Conservation (phyloP, 2,329 filamentous ascomycete species). For the Domatiomyces catenatus region DNA sequence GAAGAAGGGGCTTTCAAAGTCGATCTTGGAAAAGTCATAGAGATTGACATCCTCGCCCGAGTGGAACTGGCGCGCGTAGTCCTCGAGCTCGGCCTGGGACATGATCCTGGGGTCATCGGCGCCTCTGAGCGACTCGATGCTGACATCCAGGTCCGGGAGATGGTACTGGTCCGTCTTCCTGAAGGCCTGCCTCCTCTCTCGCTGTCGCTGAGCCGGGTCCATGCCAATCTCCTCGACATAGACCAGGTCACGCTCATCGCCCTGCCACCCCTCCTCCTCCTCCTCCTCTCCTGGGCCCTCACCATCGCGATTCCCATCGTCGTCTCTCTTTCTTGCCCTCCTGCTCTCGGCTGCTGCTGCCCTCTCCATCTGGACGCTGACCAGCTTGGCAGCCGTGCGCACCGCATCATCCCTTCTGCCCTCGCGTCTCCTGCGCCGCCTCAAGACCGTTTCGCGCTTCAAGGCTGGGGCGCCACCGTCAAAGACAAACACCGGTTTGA, state of each 20-base stretch:
- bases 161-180: constrained; percentile 91
- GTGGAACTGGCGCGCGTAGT: constrained; percentile 85
- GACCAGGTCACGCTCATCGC: constrained; percentile 48
- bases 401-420: constrained; percentile 85
- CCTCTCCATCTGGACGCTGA: constrained; percentile 89
- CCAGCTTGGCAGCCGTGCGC: constrained; percentile 73
- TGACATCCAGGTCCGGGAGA: constrained; percentile 65
- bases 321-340: constrained; percentile 28
- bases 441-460: constrained; percentile 79
- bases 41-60: constrained; percentile 73
- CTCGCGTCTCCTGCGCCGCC: constrained; percentile 63
- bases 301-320: constrained; percentile 43
- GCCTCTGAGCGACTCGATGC: constrained; percentile 71
- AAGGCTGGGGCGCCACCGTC: constrained; percentile 84
- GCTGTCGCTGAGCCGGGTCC: constrained; percentile 57
- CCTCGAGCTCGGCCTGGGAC: constrained; percentile 84
- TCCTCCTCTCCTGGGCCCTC: constrained; percentile 44
- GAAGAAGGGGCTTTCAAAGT: constrained; percentile 94
- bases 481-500: constrained; percentile 93
- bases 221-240: constrained; percentile 86
- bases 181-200: constrained; percentile 52
- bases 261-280: constrained; percentile 44
- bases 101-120: constrained; percentile 91
- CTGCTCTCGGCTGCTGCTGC: constrained; percentile 70
- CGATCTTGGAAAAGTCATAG: constrained; percentile 97